Base-by-base conservation (phyloP, 345 rosid species). In the Anastatica hierochuntica region DNA sequence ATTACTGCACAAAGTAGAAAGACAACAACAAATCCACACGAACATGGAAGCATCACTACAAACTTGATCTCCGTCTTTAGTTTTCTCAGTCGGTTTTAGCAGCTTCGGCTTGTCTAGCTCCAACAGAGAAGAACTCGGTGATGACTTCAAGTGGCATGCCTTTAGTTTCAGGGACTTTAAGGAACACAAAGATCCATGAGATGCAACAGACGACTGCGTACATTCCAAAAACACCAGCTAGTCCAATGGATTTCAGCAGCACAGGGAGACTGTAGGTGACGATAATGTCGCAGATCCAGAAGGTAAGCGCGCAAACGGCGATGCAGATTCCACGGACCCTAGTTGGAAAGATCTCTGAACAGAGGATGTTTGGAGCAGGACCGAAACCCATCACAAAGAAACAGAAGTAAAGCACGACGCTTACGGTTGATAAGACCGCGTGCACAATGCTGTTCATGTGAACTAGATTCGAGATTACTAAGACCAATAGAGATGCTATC, bases 141-240 rank as follows among this genome's bases (percentile, higher is more conserved):
- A 92, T 85, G 54, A 92, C 96, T 76, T 92, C 98, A 41, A 92
- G 94, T 8, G 97, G 98, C 97, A 92, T 92, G 42, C 95, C 97
- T 56, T 88, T 88, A 45, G 97, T 92, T 74, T 92, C 97, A 1
- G 98, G 97, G 16, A 85, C 86, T 74, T 83, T 80, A 47, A 77
- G 34, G 82, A 60, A 92, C 45, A 92, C 83, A 36, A 88, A 92
- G 16, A 56, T 79, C 77, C 80, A 76, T 0, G 97, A 66, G 41
- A 92, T 45, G 50, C 82, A 29, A 68, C 97, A 92, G 1, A 83
- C 85, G 2, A 80, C 36, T 0, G 90, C 82, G 15, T 83, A 92
- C 69, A 80, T 29, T 24, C 98, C 95, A 19, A 92, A 88, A 14
- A 82, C 87, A 53, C 97, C 95, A 1, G 83, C 88, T 2, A 92